Conservation (phyloP, 1,139 yeast species). For the Arxiozyma bovina region DNA sequence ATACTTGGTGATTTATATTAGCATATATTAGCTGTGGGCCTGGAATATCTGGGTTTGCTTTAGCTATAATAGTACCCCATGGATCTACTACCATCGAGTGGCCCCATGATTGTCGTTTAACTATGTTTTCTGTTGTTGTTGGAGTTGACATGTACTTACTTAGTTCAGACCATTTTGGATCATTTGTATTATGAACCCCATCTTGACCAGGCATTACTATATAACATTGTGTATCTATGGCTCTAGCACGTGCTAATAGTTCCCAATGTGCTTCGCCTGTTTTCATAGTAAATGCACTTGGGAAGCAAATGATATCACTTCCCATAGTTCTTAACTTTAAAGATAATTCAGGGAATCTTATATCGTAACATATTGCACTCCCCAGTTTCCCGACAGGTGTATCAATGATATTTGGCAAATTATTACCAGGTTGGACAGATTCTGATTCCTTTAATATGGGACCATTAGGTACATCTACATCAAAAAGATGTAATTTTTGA, state of each 20-base stretch:
- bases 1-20: constrained; percentile 50
- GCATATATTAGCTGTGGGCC: constrained; percentile 56
- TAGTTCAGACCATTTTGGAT: constrained; percentile 6
- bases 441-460: constrained; percentile 67
- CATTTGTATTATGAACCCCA: constrained; percentile 55
- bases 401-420: constrained; percentile 47
- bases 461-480: constrained; percentile 70
- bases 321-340: constrained; percentile 57
- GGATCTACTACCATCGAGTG: constrained; percentile 82
- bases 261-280: constrained; percentile 94
- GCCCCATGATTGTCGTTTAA: constrained; percentile 58
- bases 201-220: constrained; percentile 90
- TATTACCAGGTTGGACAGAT: constrained; percentile 72
- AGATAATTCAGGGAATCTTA: constrained; percentile 81
- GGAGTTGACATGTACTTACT: not conserved
- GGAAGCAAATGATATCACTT: constrained; percentile 70
- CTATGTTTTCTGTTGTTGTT: constrained; percentile 8
- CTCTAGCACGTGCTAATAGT: constrained; percentile 66
- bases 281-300: constrained; percentile 85
- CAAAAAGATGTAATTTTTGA: constrained; percentile 83
- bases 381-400: constrained; percentile 61
- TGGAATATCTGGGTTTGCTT: constrained; percentile 40
- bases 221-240: constrained; percentile 79
- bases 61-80: constrained; percentile 74
- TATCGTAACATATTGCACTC: constrained; percentile 74